Evolutionary conservation across 306 rosid species (phyloP), one percentile per base, ranked within the genome.

Genomic region (Quercus gilva): DNA sequence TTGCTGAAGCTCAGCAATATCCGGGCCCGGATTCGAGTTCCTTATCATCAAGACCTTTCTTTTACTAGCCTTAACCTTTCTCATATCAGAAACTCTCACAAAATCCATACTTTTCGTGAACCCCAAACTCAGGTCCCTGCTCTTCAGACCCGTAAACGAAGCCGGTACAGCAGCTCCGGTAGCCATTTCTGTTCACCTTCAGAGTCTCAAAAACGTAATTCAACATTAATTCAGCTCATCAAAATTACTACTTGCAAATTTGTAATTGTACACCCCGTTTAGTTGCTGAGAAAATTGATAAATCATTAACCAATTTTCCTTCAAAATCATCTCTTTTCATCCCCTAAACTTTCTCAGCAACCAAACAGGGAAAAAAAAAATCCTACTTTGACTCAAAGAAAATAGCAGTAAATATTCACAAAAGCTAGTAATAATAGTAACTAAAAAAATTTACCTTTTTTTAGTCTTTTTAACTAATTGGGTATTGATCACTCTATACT

Each of bases 1-100:
- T 1, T 92, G 90, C 88, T 91, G 90, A 74, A 96, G 93, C 81
- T 96, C 91, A 23, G 88, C 97, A 73, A 86, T 86, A 79, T 96
- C 99, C 5, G 91, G 84, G 31, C 93, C 87, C 6, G 89, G 87
- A 86, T 86, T 90, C 9, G 97, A 91, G 82, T 87, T 91, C 78
- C 92, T 85, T 67, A 96, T 81, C 29, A 93, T 78, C 23, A 87
- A 89, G 68, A 93, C 84, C 88, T 81, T 96, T 26, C 84, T 85
- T 87, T 90, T 85, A 3, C 73, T 81, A 57, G 86, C 85, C 71
- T 87, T 83, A 8, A 86, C 58, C 55, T 87, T 88, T 85, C 80
- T 89, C 86, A 91, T 21, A 82, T 91, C 94, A 55, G 87, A 84
- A 74, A 96, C 87, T 85, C 87, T 91, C 74, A 87, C 92, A 89